These are phyloP conservation scores for Hypocrella siamensis DNA, from an alignment of 2,329 filamentous ascomycete species.

Conservation along the genomic window DNA sequence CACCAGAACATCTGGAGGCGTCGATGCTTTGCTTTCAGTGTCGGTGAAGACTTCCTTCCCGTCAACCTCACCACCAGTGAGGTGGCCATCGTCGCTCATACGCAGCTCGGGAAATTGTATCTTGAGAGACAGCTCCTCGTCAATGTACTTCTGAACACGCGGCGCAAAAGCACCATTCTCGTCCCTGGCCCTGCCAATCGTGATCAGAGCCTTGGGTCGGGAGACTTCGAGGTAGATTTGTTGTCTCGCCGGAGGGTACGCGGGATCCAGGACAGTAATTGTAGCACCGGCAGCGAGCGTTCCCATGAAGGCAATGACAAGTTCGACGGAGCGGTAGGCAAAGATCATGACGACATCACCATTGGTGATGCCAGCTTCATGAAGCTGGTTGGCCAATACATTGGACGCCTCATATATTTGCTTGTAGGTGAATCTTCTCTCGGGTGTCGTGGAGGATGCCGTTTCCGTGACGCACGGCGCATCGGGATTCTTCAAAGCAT, in stretches of 20 bases:
- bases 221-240: constrained; percentile 63
- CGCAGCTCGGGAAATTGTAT: constrained; percentile 60
- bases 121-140: constrained; percentile 55
- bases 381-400: constrained; percentile 62
- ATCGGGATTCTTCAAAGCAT: constrained; percentile 54
- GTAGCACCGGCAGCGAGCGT: constrained; percentile 38
- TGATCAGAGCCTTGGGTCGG: constrained; percentile 48
- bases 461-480: constrained; percentile 34
- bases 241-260: constrained; percentile 14
- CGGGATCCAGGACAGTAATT: constrained; percentile 57
- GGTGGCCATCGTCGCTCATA: constrained; percentile 52
- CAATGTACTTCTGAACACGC: constrained; percentile 47
- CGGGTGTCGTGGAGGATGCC: constrained; percentile 23
- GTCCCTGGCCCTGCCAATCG: constrained; percentile 55
- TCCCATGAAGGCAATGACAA: constrained; percentile 63
- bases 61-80: constrained; percentile 51
- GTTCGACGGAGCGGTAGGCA: constrained; percentile 58
- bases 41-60: constrained; percentile 52
- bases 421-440: constrained; percentile 62
- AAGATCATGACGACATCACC: constrained; percentile 93
- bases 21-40: constrained; percentile 29
- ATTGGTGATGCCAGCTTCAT: constrained; percentile 52
- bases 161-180: constrained; percentile 20
- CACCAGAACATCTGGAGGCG: constrained; percentile 56
- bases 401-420: constrained; percentile 82